phyloP scores from a whole-genome alignment of 805 yeast genomes.

The Cyberlindnera xishuangbannaensis region DNA sequence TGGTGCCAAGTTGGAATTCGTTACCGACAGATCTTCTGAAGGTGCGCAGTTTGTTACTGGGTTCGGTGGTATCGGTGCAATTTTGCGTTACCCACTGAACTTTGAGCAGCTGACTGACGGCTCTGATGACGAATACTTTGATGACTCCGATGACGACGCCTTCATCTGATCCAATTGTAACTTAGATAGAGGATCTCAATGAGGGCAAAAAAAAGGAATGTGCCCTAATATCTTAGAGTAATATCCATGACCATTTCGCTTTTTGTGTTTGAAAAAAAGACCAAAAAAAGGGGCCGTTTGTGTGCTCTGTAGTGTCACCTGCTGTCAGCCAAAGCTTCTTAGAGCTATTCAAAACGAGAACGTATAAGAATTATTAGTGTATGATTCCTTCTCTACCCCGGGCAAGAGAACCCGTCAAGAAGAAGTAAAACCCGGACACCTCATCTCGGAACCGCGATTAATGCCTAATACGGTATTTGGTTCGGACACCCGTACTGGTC shows the following conservation, averaged over 20 bases:
- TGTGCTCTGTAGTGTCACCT: too few species aligned
- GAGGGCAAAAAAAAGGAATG: background rate
- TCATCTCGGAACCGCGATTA: background rate
- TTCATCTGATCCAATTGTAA: conserved; percentile 9
- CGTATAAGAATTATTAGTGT: too few species aligned
- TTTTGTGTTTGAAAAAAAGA: too few species aligned
- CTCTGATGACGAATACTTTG: conserved; percentile 85
- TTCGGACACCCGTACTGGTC: conserved; percentile 8
- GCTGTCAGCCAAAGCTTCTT: too few species aligned
- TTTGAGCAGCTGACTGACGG: conserved; percentile 93
- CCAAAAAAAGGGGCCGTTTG: too few species aligned
- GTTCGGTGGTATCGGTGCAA: conserved; percentile 98
- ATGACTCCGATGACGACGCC: conserved; percentile 39
- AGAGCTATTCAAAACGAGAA: too few species aligned
- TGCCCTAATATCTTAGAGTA: too few species aligned
- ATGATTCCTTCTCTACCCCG: too few species aligned
- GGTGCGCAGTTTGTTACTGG: conserved; percentile 98
- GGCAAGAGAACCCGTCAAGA: too few species aligned
- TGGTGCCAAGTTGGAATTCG: conserved; percentile 95
- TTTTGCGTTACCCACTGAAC: conserved; percentile 93
- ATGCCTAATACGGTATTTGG: too few species aligned
- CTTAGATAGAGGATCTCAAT: background rate
- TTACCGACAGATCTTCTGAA: conserved; percentile 93
- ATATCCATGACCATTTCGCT: too few species aligned
- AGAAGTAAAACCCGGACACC: too few species aligned